phyloP scores from a whole-genome alignment of 2,329 filamentous ascomycete genomes.

The Clarireedia sp. region DNA sequence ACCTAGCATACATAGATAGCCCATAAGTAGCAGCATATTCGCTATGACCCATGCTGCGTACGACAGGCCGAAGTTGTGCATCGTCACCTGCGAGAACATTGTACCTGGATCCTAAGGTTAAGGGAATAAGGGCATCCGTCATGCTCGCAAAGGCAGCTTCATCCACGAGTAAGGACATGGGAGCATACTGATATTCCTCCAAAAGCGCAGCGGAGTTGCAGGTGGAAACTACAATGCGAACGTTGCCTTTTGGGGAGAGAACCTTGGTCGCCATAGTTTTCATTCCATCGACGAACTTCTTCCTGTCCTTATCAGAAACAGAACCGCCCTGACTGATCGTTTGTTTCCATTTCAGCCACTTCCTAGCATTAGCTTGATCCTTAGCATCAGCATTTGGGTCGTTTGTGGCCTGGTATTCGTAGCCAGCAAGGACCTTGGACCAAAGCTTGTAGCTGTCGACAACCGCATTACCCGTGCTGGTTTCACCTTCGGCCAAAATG shows the following conservation, averaged over 20 bases:
- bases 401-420: neutral
- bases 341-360: neutral
- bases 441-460: neutral
- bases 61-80: neutral
- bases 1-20: neutral
- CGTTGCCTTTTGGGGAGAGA: neutral
- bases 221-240: conserved; percentile 10
- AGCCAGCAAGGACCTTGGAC: neutral
- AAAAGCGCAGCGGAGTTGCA: conserved; percentile 3
- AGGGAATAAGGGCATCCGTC: neutral
- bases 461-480: neutral
- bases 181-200: neutral
- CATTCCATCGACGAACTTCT: neutral
- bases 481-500: neutral
- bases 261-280: neutral
- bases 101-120: neutral
- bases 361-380: neutral
- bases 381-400: neutral
- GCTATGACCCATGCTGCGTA: neutral
- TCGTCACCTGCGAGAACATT: conserved; percentile 9
- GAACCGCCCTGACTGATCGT: neutral
- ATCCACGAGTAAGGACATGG: conserved; percentile 1
- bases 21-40: neutral
- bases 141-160: conserved; percentile 8
- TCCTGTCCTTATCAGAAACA: neutral